Evolutionary conservation across 208 protist genomes (phyloP), one percentile per base, ranked within the genome.

Genomic region (Trypanosoma scelopori): DNA sequence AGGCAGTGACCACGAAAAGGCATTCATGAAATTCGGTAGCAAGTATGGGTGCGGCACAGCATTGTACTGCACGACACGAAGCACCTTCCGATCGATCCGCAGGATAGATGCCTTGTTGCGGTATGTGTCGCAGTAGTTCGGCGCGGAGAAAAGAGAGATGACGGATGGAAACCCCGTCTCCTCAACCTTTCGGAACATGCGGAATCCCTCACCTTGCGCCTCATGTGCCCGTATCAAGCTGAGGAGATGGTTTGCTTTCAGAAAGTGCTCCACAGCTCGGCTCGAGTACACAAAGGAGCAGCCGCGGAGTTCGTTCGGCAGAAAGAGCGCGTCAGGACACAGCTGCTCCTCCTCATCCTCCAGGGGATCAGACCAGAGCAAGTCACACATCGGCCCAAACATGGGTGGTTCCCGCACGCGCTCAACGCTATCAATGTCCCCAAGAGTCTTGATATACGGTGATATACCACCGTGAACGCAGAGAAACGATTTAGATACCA

Each of bases 21-120:
- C 95, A 78, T 97, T 88, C 89, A 97, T 96, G 65, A 98, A 98
- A 68, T 98, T 97, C 53, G 95, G 95, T 37, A 98, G 77, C 70
- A 86, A 95, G 76, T 98, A 98, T 12, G 95, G 95, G 73, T 98
- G 95, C 27, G 81, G 84, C 32, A 71, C 76, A 27, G 48, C 53
- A 28, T 85, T 85, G 67, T 97, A 98, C 77, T 98, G 93, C 52
- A 87, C 68, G 59, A 97, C 95, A 67, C 94, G 94, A 18, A 74
- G 65, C 85, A 68, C 61, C 94, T 98, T 71, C 96, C 97, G 74
- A 97, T 88, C 35, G 93, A 78, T 50, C 93, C 95, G 55, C 42
- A 97, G 46, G 13, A 93, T 76, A 12, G 91, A 87, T 32, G 69
- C 95, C 68, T 97, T 98, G 76, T 98, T 98, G 41, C 88, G 76